Evolutionary conservation across 768 basidiomycete genomes (phyloP), one percentile per base, ranked within the genome.

Genomic region (Symmetrospora coprosmae): DNA sequence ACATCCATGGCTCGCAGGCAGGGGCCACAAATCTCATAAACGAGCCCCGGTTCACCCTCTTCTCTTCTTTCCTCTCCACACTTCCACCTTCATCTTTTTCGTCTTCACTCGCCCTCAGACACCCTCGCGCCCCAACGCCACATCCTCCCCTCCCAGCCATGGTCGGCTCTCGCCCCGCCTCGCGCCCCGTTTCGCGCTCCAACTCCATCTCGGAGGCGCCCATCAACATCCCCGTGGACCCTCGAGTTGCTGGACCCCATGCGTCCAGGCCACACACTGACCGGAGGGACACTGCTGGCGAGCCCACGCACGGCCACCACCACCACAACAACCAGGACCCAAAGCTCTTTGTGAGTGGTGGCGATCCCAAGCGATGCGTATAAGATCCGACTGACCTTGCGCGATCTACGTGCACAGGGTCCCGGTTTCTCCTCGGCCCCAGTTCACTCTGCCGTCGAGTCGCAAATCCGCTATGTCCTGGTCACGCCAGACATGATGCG

Each of bases 171-270:
- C 49, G 45, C 45, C 52, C 52, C 31, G 40, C 37, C 31, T 55
- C 52, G 11, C 52, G 52, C 37, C 52, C 52, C 27, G 52, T 41
- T 23, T 55, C 52, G 52, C 52, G 65, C 28, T 51, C 60, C 19
- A 66, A 64, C 63, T 63, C 56, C 50, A 64, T 66, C 56, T 60
- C 55, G 13, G 61, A 63, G 46, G 63, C 65, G 4, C 63, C 65
- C 33, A 60, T 66, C 60, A 63, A 60, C 21, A 58, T 63, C 4
- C 65, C 65, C 35, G 58, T 59, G 17, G 65, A 64, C 45, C 63
- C 62, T 21, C 63, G 65, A 4, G 56, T 66, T 30, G n/a, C n/a
- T n/a, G n/a, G n/a, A n/a, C n/a, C 9, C 31, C 16, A 13, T 9
- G n/a, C 49, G 49, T 34, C 8, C 49, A 35, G 13, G 49, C 45